Evolutionary conservation across 306 rosid species (phyloP), one percentile per base, ranked within the genome.

Genomic region (Cucurbita argyrosperma): DNA sequence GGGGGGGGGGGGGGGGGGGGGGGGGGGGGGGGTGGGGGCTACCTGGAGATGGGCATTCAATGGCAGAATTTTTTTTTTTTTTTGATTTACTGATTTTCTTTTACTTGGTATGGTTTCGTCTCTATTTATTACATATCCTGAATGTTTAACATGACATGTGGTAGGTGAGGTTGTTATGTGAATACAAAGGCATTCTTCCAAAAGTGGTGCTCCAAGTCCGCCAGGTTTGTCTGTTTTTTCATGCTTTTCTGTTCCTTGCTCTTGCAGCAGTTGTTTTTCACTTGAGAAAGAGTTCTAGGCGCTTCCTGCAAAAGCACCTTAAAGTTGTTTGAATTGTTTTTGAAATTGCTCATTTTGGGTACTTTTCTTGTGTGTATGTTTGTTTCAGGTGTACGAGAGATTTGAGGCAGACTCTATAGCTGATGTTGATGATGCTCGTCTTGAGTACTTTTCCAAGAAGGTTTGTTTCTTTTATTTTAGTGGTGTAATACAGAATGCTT

Each of bases 341-440:
- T 30, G 35, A 30, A 30, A 30, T 30, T 30, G 35, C 89, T 60
- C 96, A 96, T 56, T 85, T 86, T 78, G 84, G 84, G 76, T 89
- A 90, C 81, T 93, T 67, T 67, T 13, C 56, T 21, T 47, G 56
- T 23, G 4, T 21, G 74, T 55, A 62, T 15, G 51, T 74, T 47
- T 79, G 72, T 19, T 83, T 68, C 84, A 93, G 98, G 72, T 88
- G 72, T 93, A 84, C 77, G 92, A 87, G 81, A 83, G 96, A 57
- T 86, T 89, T 81, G 77, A 79, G 72, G 82, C 84, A 61, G 88
- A 89, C 69, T 80, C 94, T 72, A 83, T 90, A 55, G 78, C 75
- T 74, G 81, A 90, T 75, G 89, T 86, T 75, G 90, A 93, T 60
- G 89, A 89, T 85, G 90, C 92, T 68, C 96, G 98, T 59, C 89